A percentile compares a stretch with the other conserved stretches of the same genome.
phyloP scores from a whole-genome alignment of 495 filamentous ascomycete genomes.

The Letharia columbiana region DNA sequence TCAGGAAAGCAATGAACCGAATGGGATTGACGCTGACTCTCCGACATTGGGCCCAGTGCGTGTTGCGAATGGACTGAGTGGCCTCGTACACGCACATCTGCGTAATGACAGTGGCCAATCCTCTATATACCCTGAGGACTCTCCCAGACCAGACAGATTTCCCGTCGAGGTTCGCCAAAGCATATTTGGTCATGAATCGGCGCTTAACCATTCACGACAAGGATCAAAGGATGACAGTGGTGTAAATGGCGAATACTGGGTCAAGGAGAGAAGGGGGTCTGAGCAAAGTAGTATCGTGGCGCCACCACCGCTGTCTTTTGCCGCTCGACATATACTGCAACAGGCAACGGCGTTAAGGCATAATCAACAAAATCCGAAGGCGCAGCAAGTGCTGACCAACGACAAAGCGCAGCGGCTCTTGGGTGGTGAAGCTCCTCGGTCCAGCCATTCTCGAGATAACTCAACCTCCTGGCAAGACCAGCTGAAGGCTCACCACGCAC shows the following conservation, averaged over 20 bases:
- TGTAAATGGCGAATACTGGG: slow-evolving; percentile 38
- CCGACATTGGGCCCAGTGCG: slow-evolving; percentile 61
- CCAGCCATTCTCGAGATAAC: slow-evolving; percentile 15
- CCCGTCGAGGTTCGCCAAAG: slow-evolving; percentile 29
- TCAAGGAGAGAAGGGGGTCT: slow-evolving; percentile 17
- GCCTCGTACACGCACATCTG: slow-evolving; percentile 79
- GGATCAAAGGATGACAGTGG: slow-evolving; percentile 42
- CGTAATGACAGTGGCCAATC: slow-evolving; percentile 73
- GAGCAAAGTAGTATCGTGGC: slow-evolving; percentile 9
- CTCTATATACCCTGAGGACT: slow-evolving; percentile 56
- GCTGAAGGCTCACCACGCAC: slow-evolving; percentile 34
- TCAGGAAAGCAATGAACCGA: background rate
- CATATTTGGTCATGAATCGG: slow-evolving; percentile 28
- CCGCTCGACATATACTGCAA: slow-evolving; percentile 30
- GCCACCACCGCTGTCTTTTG: slow-evolving; percentile 23
- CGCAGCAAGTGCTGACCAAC: slow-evolving; percentile 24
- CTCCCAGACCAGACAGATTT: slow-evolving; percentile 36
- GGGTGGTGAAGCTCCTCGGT: slow-evolving; percentile 22
- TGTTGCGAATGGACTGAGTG: slow-evolving; percentile 56
- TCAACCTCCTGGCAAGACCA: slow-evolving; percentile 24
- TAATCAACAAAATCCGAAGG: slow-evolving; percentile 27
- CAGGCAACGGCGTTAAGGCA: slow-evolving; percentile 28
- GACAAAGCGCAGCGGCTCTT: slow-evolving; percentile 26
- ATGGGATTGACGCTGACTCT: slow-evolving; percentile 46
- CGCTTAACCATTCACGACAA: slow-evolving; percentile 14